Evolutionary conservation across 163 green algal species (phyloP).

Genomic region (Trebouxia gelatinosa): DNA sequence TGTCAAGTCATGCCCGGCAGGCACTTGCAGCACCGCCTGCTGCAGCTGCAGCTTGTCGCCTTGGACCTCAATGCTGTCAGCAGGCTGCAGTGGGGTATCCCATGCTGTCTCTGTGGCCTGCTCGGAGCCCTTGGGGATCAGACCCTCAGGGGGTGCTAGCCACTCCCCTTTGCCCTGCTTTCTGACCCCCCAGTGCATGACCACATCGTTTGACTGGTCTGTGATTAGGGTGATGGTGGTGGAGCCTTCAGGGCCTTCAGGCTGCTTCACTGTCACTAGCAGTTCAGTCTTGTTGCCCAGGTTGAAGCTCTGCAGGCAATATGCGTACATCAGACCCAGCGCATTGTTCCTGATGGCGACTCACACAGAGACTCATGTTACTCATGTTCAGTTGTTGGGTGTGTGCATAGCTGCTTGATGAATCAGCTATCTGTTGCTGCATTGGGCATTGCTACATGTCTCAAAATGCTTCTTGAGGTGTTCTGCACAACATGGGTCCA

Average conservation of each 20-base stretch:
- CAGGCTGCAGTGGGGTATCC: conserved; percentile 57
- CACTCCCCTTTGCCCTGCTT: conserved; percentile 59
- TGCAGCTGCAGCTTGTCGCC: conserved; percentile 69
- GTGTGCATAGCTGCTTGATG: background rate
- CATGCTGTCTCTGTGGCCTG: conserved; percentile 45
- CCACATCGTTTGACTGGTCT: conserved; percentile 59
- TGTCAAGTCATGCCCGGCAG: conserved; percentile 44
- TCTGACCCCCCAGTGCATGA: conserved; percentile 88
- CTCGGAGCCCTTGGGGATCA: conserved; percentile 29
- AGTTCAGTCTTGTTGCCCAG: conserved; percentile 72
- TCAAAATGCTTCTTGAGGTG: too few relatives aligned
- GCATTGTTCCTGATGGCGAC: too few relatives aligned
- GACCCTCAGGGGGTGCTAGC: conserved; percentile 44
- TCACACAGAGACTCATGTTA: too few relatives aligned
- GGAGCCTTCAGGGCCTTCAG: conserved; percentile 42
- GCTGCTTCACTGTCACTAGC: conserved; percentile 68
- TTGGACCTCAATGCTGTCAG: conserved; percentile 36
- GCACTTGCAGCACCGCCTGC: conserved; percentile 55
- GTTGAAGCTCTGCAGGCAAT: conserved; percentile 57
- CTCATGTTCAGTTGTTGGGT: background rate
- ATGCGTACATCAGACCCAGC: too few relatives aligned
- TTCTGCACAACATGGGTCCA: too few relatives aligned
- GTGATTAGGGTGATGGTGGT: conserved; percentile 67
- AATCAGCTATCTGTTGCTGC: background rate
- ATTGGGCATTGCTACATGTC: too few relatives aligned